These are phyloP conservation scores for Chrysoporthe deuterocubensis DNA, from an alignment of 2,329 filamentous ascomycete species.

Conservation along the genomic window DNA sequence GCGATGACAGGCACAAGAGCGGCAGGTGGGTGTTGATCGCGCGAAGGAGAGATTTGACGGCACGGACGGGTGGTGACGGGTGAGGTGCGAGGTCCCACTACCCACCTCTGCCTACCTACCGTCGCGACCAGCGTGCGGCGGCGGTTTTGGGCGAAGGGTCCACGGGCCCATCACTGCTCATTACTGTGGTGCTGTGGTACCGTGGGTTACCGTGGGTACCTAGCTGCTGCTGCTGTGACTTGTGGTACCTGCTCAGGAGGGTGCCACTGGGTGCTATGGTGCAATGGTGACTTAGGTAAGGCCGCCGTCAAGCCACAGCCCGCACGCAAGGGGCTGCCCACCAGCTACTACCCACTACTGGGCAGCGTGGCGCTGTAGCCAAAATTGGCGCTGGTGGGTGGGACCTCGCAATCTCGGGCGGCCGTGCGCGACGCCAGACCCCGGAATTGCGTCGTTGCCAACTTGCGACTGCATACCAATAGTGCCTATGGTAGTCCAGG, in stretches of 20 bases:
- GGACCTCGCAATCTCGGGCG: background rate
- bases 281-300: background rate
- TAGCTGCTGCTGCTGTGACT: too few species aligned
- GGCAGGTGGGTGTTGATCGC: background rate
- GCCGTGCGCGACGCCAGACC: background rate
- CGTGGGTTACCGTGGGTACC: too few species aligned
- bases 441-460: background rate
- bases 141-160: too few species aligned
- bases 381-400: background rate
- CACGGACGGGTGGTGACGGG: too few species aligned
- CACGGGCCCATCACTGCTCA: too few species aligned
- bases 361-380: background rate
- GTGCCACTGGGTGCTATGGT: too few species aligned
- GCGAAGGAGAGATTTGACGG: background rate
- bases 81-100: too few species aligned
- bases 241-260: too few species aligned
- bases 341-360: conserved; percentile 6
- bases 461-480: background rate
- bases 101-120: too few species aligned
- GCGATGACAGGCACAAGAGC: background rate
- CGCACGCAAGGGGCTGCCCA: background rate
- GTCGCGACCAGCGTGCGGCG: too few species aligned
- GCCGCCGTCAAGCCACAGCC: background rate
- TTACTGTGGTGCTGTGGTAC: too few species aligned
- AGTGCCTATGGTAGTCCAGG: background rate